phyloP scores from a whole-genome alignment of 2,329 filamentous ascomycete species.

The Monosporascus sp. region DNA sequence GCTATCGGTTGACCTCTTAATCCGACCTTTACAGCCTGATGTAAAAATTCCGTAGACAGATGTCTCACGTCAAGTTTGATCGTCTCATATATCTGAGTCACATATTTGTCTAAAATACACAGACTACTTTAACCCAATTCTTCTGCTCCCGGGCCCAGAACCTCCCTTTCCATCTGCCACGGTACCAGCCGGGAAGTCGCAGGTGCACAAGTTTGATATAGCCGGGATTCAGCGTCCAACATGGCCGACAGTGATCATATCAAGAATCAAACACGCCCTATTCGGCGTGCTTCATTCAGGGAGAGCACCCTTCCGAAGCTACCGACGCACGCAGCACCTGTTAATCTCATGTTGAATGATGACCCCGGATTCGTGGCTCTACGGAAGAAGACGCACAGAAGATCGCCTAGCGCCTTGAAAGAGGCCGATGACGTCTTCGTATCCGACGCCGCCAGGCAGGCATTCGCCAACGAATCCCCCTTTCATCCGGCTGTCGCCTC shows the following conservation, averaged over 20 bases:
- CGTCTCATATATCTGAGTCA: no score
- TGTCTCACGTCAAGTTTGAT: no score
- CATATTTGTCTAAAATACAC: no score
- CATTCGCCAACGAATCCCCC: constrained; percentile 1
- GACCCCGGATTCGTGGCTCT: not conserved
- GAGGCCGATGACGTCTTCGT: constrained; percentile 3
- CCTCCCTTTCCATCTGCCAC: not conserved
- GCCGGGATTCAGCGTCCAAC: not conserved
- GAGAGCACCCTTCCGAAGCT: constrained; percentile 3
- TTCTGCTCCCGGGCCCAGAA: not conserved
- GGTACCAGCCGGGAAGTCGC: not conserved
- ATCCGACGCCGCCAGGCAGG: not conserved
- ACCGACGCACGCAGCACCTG: constrained; percentile 7
- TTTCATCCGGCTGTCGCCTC: not conserved
- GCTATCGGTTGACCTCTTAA: no score
- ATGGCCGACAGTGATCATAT: not conserved
- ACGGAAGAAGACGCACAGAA: constrained; percentile 6
- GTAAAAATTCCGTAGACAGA: no score
- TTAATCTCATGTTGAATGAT: not conserved
- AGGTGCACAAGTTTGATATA: not conserved
- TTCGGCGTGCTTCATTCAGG: not conserved
- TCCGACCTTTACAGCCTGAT: no score
- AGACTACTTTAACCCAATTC: no score
- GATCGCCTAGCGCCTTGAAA: constrained; percentile 10
- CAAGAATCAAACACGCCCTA: not conserved